Evolutionary conservation across 495 filamentous ascomycete species (phyloP).

Genomic region (Filosporella fistucella): DNA sequence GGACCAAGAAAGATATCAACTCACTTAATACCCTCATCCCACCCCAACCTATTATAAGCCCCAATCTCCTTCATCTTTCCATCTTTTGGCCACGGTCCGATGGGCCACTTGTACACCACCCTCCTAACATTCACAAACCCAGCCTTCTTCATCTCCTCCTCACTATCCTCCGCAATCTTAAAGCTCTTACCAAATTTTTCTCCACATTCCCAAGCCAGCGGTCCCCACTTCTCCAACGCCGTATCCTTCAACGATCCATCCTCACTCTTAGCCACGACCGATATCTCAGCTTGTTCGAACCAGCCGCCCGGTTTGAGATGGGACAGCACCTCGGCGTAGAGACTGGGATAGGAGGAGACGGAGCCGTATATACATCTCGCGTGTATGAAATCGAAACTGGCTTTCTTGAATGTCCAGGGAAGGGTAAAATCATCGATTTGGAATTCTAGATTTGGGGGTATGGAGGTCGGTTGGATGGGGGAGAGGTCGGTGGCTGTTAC

Average conservation of each 20-base stretch:
- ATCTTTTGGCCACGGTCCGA: conserved; percentile 49
- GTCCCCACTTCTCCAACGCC: background rate
- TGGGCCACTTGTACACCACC: conserved; percentile 40
- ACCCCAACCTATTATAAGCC: too few relatives aligned
- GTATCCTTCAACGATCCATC: background rate
- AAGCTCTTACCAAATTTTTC: background rate
- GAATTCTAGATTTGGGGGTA: conserved; percentile 47
- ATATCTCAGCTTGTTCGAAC: conserved; percentile 41
- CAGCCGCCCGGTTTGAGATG: conserved; percentile 41
- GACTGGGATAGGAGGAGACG: conserved; percentile 17
- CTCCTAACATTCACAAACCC: conserved; percentile 57
- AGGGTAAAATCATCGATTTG: conserved; percentile 49
- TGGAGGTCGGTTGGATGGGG: conserved; percentile 19
- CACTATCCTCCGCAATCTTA: background rate
- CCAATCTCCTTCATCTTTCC: conserved; percentile 20
- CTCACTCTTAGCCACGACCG: conserved; percentile 23
- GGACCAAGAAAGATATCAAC: too few relatives aligned
- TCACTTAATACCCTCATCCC: too few relatives aligned
- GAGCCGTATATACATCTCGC: conserved; percentile 34
- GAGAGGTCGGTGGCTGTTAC: conserved; percentile 32
- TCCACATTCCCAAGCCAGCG: conserved; percentile 1
- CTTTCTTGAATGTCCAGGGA: conserved; percentile 39
- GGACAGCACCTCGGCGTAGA: background rate
- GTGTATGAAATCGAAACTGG: conserved; percentile 49
- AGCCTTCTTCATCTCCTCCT: conserved; percentile 36